Conservation (phyloP, 1,139 yeast species). For the Debaryomyces nepalensis region DNA sequence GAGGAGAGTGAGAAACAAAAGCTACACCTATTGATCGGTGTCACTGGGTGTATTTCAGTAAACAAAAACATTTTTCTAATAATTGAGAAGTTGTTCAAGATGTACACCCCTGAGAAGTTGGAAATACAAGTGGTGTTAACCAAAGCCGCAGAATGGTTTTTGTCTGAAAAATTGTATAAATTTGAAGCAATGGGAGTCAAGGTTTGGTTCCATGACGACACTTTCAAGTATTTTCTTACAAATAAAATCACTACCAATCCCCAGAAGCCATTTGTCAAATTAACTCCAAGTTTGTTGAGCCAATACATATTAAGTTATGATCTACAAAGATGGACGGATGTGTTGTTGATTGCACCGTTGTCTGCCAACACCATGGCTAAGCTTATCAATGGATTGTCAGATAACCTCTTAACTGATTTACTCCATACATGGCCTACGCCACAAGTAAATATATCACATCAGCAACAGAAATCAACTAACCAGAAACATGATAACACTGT, state of each 20-base stretch:
- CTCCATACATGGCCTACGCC: conserved; percentile 34
- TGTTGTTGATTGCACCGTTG: conserved; percentile 37
- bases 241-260: conserved; percentile 16
- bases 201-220: conserved; percentile 35
- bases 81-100: conserved; percentile 33
- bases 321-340: conserved; percentile 37
- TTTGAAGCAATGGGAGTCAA: conserved; percentile 33
- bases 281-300: conserved; percentile 18
- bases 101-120: conserved; percentile 28
- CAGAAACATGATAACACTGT: conserved; percentile 21
- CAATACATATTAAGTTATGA: conserved; percentile 27
- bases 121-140: conserved; percentile 36
- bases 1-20: conserved; percentile 19
- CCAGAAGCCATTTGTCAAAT: conserved; percentile 17
- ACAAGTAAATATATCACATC: conserved; percentile 8
- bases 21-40: conserved; percentile 32
- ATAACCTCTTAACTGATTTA: conserved; percentile 32
- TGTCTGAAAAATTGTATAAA: conserved; percentile 29
- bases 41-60: conserved; percentile 34
- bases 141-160: conserved; percentile 33
- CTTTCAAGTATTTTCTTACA: conserved; percentile 24
- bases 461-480: conserved; percentile 9
- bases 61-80: conserved; percentile 29
- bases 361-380: conserved; percentile 38
- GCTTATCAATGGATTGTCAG: conserved; percentile 32